Percentiles rank a stretch among this genome's conserved stretches.
Conservation (phyloP, 768 basidiomycete genomes). For the Suillus clintonianus region DNA sequence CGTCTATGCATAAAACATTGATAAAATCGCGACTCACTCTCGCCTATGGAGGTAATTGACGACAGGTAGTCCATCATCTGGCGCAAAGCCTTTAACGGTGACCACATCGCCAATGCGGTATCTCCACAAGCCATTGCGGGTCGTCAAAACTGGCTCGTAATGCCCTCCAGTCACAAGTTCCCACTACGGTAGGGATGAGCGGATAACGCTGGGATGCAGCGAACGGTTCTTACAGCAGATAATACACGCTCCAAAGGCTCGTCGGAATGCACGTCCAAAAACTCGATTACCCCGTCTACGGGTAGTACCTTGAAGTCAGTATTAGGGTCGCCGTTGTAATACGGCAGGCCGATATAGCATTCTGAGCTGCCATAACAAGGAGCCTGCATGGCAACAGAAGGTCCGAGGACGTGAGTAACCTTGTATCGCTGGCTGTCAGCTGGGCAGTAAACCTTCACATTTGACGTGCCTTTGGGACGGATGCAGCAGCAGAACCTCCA, state of each 20-base stretch:
- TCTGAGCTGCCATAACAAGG: neutral
- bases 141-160: slow-evolving; percentile 10
- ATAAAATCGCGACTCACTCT: slow-evolving; percentile 1
- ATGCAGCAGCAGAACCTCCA: slow-evolving; percentile 2
- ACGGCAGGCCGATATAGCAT: neutral
- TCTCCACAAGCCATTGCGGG: slow-evolving; percentile 10
- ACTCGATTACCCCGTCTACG: slow-evolving; percentile 1
- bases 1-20: neutral
- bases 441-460: no score
- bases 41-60: neutral
- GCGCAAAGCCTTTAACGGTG: slow-evolving; percentile 8
- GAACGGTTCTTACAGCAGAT: neutral
- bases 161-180: slow-evolving; percentile 5
- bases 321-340: neutral
- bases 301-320: neutral
- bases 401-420: slow-evolving; percentile 8
- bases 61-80: slow-evolving; percentile 9
- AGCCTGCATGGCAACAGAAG: neutral
- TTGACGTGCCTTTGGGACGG: slow-evolving; percentile 4
- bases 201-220: no score
- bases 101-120: slow-evolving; percentile 10
- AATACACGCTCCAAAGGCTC: neutral
- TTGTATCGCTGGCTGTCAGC: neutral
- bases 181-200: neutral
- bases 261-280: neutral